phyloP scores from a whole-genome alignment of 176 grass and related monocot genomes.

The Leersia perrieri region DNA sequence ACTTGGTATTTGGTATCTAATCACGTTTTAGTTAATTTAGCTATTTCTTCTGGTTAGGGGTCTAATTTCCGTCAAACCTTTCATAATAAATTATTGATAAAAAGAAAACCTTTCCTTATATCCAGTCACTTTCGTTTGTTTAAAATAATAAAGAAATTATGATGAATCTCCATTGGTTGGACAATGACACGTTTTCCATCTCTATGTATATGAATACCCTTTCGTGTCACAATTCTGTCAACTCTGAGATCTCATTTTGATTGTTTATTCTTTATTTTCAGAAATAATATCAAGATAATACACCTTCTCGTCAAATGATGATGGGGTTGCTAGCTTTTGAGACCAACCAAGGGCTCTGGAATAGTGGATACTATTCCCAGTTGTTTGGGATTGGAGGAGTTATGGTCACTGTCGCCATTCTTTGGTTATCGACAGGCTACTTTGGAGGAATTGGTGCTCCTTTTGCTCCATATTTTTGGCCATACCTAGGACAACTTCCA shows the following conservation, averaged over 20 bases:
- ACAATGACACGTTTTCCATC: slow-evolving; percentile 20
- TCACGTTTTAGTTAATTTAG: slow-evolving; percentile 17
- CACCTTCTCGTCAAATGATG: slow-evolving; percentile 31
- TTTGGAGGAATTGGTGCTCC: slow-evolving; percentile 73
- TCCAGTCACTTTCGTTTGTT: slow-evolving; percentile 22
- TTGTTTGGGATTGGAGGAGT: slow-evolving; percentile 83
- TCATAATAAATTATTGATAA: slow-evolving; percentile 24
- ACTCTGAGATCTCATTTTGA: slow-evolving; percentile 29
- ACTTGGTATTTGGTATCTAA: slow-evolving; percentile 22
- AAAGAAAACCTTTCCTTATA: slow-evolving; percentile 3
- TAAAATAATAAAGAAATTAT: neutral
- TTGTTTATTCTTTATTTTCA: slow-evolving; percentile 25
- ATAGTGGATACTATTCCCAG: slow-evolving; percentile 60
- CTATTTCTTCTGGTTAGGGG: slow-evolving; percentile 18
- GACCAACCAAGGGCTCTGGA: slow-evolving; percentile 67
- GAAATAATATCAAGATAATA: slow-evolving; percentile 13
- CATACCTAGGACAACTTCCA: slow-evolving; percentile 60
- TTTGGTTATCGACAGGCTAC: slow-evolving; percentile 70
- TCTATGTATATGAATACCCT: neutral
- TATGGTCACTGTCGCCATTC: slow-evolving; percentile 62
- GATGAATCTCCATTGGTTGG: neutral
- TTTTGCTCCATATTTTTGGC: slow-evolving; percentile 62
- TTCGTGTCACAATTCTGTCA: neutral
- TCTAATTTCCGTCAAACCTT: slow-evolving; percentile 14
- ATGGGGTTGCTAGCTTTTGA: slow-evolving; percentile 68